Evolutionary conservation across 2,329 filamentous ascomycete genomes (phyloP).

Genomic region (Aspergillus tanneri): DNA sequence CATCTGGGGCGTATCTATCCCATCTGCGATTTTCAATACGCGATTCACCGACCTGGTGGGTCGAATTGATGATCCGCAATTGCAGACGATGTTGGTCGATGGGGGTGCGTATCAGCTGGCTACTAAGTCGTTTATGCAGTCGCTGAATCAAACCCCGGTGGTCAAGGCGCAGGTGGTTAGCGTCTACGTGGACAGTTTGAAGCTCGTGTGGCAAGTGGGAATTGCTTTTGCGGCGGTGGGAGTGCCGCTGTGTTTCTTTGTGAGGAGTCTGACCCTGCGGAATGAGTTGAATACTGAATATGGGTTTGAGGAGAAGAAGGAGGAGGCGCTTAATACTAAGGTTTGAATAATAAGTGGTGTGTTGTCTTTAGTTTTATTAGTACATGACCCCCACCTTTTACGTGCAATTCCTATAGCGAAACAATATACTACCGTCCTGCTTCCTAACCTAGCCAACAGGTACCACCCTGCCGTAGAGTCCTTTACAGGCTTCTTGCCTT

Average conservation of each 20-base stretch:
- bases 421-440: too few relatives aligned
- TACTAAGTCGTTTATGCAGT: constrained; percentile 6
- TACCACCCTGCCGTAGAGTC: too few relatives aligned
- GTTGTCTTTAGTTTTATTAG: too few relatives aligned
- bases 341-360: too few relatives aligned
- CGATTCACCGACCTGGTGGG: constrained; percentile 18
- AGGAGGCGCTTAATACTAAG: too few relatives aligned
- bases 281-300: constrained; percentile 2
- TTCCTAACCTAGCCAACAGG: too few relatives aligned
- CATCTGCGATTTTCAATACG: constrained; percentile 33
- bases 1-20: constrained; percentile 33
- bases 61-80: constrained; percentile 12
- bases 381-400: too few relatives aligned
- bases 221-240: constrained; percentile 33
- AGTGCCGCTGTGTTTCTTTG: constrained; percentile 35
- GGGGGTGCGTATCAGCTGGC: constrained; percentile 28
- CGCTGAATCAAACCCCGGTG: not conserved
- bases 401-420: too few relatives aligned
- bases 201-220: constrained; percentile 41
- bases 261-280: constrained; percentile 28
- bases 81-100: constrained; percentile 12
- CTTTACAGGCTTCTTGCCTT: too few relatives aligned
- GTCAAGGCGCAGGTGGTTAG: constrained; percentile 28
- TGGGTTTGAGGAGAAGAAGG: not conserved
- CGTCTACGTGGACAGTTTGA: constrained; percentile 37